A percentile compares a stretch with the other conserved stretches of the same genome.
phyloP scores from a whole-genome alignment of 495 filamentous ascomycete species.

The Cercophora scortea region DNA sequence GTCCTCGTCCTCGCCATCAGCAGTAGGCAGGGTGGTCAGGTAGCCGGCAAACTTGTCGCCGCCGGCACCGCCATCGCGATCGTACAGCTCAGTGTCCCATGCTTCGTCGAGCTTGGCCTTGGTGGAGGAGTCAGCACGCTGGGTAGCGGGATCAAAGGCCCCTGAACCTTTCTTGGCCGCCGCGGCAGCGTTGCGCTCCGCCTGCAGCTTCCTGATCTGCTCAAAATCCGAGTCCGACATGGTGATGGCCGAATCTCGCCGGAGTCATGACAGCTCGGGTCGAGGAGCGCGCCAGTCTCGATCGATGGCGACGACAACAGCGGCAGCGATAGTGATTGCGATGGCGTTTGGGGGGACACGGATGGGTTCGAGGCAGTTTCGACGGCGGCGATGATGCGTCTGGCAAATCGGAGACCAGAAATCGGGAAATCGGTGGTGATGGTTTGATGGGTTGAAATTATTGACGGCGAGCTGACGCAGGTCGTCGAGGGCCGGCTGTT shows the following conservation, averaged over 20 bases:
- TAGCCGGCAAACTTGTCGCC: constrained; percentile 85
- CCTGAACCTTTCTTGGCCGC: constrained; percentile 78
- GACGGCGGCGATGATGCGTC: no score
- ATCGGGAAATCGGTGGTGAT: no score
- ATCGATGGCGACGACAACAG: no score
- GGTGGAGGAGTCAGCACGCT: constrained; percentile 83
- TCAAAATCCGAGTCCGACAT: constrained; percentile 75
- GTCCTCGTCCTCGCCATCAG: constrained; percentile 77
- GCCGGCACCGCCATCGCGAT: constrained; percentile 63
- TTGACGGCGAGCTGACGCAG: no score
- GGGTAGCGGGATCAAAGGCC: constrained; percentile 76
- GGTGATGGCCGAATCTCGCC: constrained; percentile 3
- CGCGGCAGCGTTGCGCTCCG: constrained; percentile 84
- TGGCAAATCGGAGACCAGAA: no score
- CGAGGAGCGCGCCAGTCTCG: neutral
- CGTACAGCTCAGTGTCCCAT: constrained; percentile 92
- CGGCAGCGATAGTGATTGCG: no score
- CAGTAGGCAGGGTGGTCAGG: constrained; percentile 75
- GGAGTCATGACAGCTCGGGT: neutral
- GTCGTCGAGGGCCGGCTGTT: no score
- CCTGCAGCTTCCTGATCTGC: constrained; percentile 71
- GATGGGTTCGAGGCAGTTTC: no score
- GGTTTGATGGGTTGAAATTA: no score
- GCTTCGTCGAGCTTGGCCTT: constrained; percentile 93
- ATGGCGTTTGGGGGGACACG: no score